Evolutionary conservation across 768 basidiomycete genomes (phyloP).

Genomic region (Hydnum rufescens): DNA sequence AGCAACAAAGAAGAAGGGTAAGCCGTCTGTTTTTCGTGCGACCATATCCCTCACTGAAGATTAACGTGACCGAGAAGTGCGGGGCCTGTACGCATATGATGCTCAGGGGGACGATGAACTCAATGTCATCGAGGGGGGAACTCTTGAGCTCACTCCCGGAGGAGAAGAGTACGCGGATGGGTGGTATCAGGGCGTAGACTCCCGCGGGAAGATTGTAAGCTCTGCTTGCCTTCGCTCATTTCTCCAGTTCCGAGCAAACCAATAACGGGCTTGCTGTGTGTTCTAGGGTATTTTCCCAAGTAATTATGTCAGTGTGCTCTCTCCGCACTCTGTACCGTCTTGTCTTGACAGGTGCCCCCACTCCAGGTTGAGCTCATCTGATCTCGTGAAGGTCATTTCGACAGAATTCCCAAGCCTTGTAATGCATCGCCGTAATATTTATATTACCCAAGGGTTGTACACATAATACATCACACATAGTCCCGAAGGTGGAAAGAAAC

Average conservation of each 20-base stretch:
- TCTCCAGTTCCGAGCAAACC: too few species aligned
- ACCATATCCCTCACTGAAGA: too few species aligned
- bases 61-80: conserved; percentile 29
- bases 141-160: conserved; percentile 43
- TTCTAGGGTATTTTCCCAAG: conserved; percentile 64
- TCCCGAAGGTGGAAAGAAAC: too few species aligned
- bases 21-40: too few species aligned
- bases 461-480: too few species aligned
- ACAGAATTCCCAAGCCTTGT: too few species aligned
- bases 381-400: too few species aligned
- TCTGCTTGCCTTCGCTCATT: neutral
- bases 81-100: conserved; percentile 61
- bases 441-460: too few species aligned
- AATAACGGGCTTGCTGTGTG: neutral
- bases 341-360: too few species aligned
- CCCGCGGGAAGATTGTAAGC: conserved; percentile 11
- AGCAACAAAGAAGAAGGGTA: neutral
- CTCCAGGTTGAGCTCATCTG: too few species aligned
- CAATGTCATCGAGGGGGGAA: conserved; percentile 36
- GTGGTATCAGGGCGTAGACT: conserved; percentile 62
- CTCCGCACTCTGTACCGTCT: too few species aligned
- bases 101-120: conserved; percentile 59
- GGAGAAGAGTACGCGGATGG: conserved; percentile 54
- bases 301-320: conserved; percentile 48
- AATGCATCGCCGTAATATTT: too few species aligned